A percentile compares a stretch with the other conserved stretches of the same genome.
Conservation (phyloP, 768 basidiomycete species). For the Phaffia australis region DNA sequence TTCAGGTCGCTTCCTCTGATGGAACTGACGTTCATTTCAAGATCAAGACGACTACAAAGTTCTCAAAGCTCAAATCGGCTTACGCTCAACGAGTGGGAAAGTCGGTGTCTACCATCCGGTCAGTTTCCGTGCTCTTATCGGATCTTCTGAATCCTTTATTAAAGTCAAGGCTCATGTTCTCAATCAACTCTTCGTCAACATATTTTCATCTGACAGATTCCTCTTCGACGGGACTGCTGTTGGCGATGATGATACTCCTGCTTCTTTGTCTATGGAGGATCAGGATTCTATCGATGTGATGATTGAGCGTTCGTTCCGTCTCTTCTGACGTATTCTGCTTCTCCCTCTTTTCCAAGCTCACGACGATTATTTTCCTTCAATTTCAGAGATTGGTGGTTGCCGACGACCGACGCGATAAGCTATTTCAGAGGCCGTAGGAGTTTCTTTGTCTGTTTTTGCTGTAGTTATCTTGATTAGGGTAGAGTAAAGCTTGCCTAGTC, state of each 20-base stretch:
- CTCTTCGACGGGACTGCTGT: conserved; percentile 12
- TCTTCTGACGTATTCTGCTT: background rate
- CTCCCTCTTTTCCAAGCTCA: background rate
- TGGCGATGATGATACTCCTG: conserved; percentile 16
- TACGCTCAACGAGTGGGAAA: conserved; percentile 22
- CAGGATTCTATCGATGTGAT: conserved; percentile 19
- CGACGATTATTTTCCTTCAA: too few species aligned
- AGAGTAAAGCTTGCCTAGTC: too few species aligned
- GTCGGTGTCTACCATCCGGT: conserved; percentile 20
- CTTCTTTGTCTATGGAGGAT: conserved; percentile 11
- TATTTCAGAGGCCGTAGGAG: too few species aligned
- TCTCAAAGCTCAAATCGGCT: conserved; percentile 18
- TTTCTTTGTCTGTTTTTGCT: too few species aligned
- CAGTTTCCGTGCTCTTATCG: background rate
- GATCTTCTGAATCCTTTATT: background rate
- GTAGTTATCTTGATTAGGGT: too few species aligned
- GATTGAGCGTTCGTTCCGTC: conserved; percentile 9
- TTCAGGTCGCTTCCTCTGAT: conserved; percentile 13
- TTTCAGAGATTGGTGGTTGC: too few species aligned
- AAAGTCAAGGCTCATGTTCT: background rate
- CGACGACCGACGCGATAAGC: too few species aligned
- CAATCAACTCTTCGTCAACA: background rate
- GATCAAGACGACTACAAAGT: conserved; percentile 24
- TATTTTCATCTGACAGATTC: background rate
- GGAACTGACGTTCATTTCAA: conserved; percentile 23